Percentiles rank a stretch among this genome's conserved stretches.
phyloP scores from a whole-genome alignment of 371 early-diverging fungal species.

The Actinomortierella ambigua region DNA sequence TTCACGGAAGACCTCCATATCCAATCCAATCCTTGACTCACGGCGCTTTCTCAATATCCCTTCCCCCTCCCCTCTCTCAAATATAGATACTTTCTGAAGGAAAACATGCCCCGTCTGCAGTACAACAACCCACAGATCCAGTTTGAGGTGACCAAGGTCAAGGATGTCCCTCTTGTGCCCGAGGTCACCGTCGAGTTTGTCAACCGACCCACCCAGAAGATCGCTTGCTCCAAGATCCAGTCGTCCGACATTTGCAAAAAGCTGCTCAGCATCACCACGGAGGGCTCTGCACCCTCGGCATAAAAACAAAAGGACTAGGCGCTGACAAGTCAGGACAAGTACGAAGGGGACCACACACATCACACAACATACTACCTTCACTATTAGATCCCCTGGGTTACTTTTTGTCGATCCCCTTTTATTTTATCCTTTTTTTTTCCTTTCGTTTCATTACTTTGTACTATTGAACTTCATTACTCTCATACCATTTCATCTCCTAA shows the following conservation, averaged over 20 bases:
- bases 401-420: neutral
- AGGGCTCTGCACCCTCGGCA: constrained; percentile 17
- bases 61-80: too few relatives aligned
- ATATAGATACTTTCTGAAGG: constrained; percentile 62
- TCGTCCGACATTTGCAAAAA: constrained; percentile 57
- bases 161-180: constrained; percentile 54
- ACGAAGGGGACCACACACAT: neutral
- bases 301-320: neutral
- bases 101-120: constrained; percentile 64
- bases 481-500: neutral
- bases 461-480: neutral
- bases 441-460: neutral
- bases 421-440: neutral
- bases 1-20: too few relatives aligned
- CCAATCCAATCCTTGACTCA: too few relatives aligned
- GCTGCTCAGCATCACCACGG: constrained; percentile 50
- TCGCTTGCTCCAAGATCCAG: constrained; percentile 57
- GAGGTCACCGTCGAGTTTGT: constrained; percentile 61
- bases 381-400: too few relatives aligned
- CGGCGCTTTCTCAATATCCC: too few relatives aligned
- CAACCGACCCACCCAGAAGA: constrained; percentile 50
- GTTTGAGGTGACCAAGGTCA: constrained; percentile 55
- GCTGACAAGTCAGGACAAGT: neutral
- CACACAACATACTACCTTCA: too few relatives aligned
- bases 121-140: constrained; percentile 65